Evolutionary conservation across 2,329 filamentous ascomycete genomes (phyloP), one percentile per base, ranked within the genome.

Genomic region (Scedosporium aurantiacum): DNA sequence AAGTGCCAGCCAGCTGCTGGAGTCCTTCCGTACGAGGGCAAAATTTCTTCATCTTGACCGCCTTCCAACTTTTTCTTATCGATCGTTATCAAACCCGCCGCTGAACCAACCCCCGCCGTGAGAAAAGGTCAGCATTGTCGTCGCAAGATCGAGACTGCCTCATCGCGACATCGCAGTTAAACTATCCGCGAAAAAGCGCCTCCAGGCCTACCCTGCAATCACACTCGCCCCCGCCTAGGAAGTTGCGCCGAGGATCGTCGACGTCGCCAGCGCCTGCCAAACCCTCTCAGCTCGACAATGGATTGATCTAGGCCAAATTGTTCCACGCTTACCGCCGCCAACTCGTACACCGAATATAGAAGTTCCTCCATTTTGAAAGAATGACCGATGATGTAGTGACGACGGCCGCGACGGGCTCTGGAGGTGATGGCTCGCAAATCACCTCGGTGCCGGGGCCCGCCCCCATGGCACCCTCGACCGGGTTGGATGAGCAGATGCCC

Each of bases 11-110:
- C 32, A 37, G 10, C 32, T 37, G 32, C 10, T 8, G 32, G 12
- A 37, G 32, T 10, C 12, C 32, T 37, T 37, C 32, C 3, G 50
- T 23, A 16, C 6, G 50, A 52, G 41, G 58, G 58, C 58, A 60
- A 60, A 60, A 60, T 60, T 60, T 60, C 58, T 60, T 60, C 43
- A 27, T 27, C 55, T 32, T 60, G 58, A 60, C 58, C 58, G 58
- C 58, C 43, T 60, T 60, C 41, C 25, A 50, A 54, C 18, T 27
- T 40, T 60, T 60, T 52, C 58, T 60, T 60, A 60, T 60, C 58
- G 58, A 37, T 60, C 43, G 50, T 54, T 60, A 60, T 60, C 58
- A 21, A 54, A 23, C 50, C 50, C 21, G 21, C 50, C 50, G 50
- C 50, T 27, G 23, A 50, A 50, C 43, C 41, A 60, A 52, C 41